A percentile compares a stretch with the other conserved stretches of the same genome.
Evolutionary conservation across 306 rosid genomes (phyloP).

Genomic region (Psophocarpus tetragonolobus): DNA sequence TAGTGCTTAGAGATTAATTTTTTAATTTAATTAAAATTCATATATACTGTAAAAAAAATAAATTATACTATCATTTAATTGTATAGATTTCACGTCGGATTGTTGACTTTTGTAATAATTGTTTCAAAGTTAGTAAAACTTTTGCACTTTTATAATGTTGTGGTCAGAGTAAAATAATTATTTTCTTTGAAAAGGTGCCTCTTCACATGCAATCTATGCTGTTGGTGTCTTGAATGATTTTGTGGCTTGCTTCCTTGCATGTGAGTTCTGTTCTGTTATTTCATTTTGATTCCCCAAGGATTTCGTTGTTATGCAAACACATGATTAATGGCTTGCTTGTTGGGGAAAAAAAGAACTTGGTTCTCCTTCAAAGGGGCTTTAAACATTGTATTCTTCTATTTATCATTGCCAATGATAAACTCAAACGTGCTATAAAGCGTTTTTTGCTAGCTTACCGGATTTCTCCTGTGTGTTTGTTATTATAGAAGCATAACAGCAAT

Average conservation of each 20-base stretch:
- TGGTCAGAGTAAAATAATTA: background rate
- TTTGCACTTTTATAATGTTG: background rate
- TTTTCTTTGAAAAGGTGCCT: background rate
- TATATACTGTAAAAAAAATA: too few species aligned
- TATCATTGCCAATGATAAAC: background rate
- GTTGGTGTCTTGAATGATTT: background rate
- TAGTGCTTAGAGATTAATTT: too few species aligned
- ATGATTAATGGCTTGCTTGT: background rate
- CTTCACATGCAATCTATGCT: background rate
- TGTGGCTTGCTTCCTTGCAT: conserved; percentile 14
- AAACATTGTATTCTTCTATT: background rate
- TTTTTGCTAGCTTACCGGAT: background rate
- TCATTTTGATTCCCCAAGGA: background rate
- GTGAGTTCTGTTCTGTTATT: background rate
- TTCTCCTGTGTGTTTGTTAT: background rate
- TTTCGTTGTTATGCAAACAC: background rate
- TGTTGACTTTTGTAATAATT: too few species aligned
- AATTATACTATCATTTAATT: too few species aligned
- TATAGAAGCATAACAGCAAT: background rate
- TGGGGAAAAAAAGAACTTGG: background rate
- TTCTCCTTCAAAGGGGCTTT: background rate
- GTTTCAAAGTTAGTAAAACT: too few species aligned
- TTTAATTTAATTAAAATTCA: too few species aligned
- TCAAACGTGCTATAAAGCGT: background rate
- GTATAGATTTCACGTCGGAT: too few species aligned